These are phyloP conservation scores for Grammothele lineata DNA, from an alignment of 768 basidiomycete genomes.

Conservation along the genomic window DNA sequence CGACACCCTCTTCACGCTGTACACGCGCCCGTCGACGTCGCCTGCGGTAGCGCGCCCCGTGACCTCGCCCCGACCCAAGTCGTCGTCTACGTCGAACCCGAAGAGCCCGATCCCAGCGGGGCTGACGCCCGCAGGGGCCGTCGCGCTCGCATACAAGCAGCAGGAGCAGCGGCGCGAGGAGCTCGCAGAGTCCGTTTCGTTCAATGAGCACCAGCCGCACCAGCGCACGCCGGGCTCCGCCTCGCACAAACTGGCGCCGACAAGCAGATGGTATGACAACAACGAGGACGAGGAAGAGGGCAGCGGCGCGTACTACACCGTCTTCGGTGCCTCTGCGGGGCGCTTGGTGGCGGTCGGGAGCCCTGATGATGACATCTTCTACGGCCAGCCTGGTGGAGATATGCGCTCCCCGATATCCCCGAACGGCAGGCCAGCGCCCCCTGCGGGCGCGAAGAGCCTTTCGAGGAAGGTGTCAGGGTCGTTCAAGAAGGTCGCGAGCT, in stretches of 20 bases:
- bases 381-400: slow-evolving; percentile 16
- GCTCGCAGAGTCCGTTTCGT: slow-evolving; percentile 26
- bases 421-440: slow-evolving; percentile 1
- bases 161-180: slow-evolving; percentile 32
- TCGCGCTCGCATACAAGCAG: slow-evolving; percentile 46
- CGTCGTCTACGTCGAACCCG: neutral
- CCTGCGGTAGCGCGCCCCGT: neutral
- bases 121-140: slow-evolving; percentile 43
- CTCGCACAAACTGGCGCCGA: neutral
- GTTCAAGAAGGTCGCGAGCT: slow-evolving; percentile 24
- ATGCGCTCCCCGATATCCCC: slow-evolving; percentile 2
- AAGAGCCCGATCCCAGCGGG: neutral
- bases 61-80: slow-evolving; percentile 2
- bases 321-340: slow-evolving; percentile 45
- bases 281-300: slow-evolving; percentile 17
- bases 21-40: neutral
- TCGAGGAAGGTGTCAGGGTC: slow-evolving; percentile 34
- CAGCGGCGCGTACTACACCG: slow-evolving; percentile 50
- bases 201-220: slow-evolving; percentile 18
- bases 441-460: slow-evolving; percentile 22
- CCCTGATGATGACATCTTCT: slow-evolving; percentile 37
- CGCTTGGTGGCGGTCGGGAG: slow-evolving; percentile 42
- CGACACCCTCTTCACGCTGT: neutral
- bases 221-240: neutral
- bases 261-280: slow-evolving; percentile 1